Conservation (phyloP, 2,329 filamentous ascomycete genomes). For the Aureobasidium sp. region DNA sequence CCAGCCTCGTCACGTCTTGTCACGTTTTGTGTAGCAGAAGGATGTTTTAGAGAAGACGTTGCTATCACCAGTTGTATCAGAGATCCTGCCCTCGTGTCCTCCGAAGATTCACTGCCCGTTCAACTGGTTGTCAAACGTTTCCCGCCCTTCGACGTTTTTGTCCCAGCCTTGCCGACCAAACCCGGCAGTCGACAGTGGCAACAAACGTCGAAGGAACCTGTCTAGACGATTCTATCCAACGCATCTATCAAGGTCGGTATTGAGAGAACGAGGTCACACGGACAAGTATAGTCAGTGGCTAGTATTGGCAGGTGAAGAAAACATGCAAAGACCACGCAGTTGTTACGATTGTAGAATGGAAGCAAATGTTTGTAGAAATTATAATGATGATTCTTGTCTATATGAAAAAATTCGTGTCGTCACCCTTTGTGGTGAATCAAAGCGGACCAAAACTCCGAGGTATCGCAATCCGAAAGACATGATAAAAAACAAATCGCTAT, state of each 20-base stretch:
- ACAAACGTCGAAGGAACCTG: neutral
- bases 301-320: neutral
- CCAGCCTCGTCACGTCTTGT: neutral
- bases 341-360: too few species aligned
- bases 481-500: neutral
- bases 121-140: neutral
- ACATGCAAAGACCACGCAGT: too few species aligned
- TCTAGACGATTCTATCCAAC: neutral
- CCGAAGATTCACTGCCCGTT: neutral
- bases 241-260: neutral
- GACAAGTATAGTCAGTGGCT: neutral
- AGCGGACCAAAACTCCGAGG: neutral
- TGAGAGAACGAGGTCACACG: neutral
- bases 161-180: neutral
- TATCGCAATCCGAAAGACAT: neutral
- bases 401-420: conserved; percentile 1
- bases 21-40: neutral
- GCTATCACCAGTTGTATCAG: neutral
- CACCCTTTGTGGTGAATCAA: neutral
- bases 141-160: neutral
- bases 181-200: neutral
- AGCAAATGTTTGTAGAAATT: neutral
- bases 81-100: neutral
- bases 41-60: neutral
- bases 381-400: neutral